A percentile compares a stretch with the other conserved stretches of the same genome.
These are phyloP conservation scores for Penicillium crystallinum DNA, from an alignment of 495 filamentous ascomycete species.

Conservation along the genomic window DNA sequence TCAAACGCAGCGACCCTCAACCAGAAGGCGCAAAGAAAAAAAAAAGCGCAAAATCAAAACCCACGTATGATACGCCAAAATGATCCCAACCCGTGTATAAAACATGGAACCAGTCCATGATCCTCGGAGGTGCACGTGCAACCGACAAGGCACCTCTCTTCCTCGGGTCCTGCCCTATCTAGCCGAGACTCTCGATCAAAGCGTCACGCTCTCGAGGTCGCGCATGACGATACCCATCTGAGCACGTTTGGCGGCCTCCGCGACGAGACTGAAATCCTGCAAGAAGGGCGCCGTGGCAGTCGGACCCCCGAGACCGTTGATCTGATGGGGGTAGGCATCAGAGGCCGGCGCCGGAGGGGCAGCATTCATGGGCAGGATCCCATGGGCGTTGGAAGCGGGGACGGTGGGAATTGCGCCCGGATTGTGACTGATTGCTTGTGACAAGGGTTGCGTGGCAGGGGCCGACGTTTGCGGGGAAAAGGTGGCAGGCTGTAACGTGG, in stretches of 20 bases:
- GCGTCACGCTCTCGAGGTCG: conserved; percentile 59
- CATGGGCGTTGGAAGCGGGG: conserved; percentile 8
- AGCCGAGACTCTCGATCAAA: conserved; percentile 19
- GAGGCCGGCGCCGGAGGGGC: conserved; percentile 14
- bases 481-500: conserved; percentile 11
- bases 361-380: conserved; percentile 10
- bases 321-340: conserved; percentile 28
- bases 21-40: not conserved
- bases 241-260: conserved; percentile 91
- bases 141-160: not conserved
- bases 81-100: not conserved
- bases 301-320: conserved; percentile 38
- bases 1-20: not conserved
- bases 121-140: not conserved
- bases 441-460: conserved; percentile 14
- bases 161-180: conserved; percentile 10
- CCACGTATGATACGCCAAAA: conserved; percentile 5
- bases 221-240: conserved; percentile 83
- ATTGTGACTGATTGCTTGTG: conserved; percentile 10
- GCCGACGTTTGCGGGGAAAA: conserved; percentile 11
- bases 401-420: conserved; percentile 4
- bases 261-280: conserved; percentile 77
- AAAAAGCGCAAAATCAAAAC: not conserved
- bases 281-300: conserved; percentile 58
- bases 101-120: conserved; percentile 15